Evolutionary conservation across 202 grass and related monocot genomes (phyloP).

Genomic region (Saccharum hybrid): DNA sequence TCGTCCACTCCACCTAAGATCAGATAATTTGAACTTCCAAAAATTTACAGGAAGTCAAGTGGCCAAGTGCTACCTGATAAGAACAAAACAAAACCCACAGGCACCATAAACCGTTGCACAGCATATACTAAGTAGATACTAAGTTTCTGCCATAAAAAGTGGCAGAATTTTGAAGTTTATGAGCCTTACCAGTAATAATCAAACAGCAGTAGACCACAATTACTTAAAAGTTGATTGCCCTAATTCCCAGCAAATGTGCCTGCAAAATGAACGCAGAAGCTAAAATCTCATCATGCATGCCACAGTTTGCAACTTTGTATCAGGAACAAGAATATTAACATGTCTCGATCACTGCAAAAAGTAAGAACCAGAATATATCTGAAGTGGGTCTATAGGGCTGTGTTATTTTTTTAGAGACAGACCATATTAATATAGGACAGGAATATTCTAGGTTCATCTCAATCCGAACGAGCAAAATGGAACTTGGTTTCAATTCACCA

Average conservation of each 20-base stretch:
- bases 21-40: neutral
- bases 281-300: conserved; percentile 8
- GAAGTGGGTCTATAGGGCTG: conserved; percentile 19
- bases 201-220: conserved; percentile 12
- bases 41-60: neutral
- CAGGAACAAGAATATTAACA: conserved; percentile 43
- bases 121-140: neutral
- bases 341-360: conserved; percentile 37
- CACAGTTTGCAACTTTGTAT: conserved; percentile 19
- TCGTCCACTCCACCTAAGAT: neutral
- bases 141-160: conserved; percentile 12
- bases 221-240: conserved; percentile 11
- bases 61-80: neutral
- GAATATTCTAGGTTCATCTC: conserved; percentile 33
- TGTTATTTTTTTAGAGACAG: conserved; percentile 21
- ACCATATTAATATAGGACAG: neutral
- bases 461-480: conserved; percentile 33
- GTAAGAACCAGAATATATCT: conserved; percentile 37
- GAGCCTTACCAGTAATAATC: conserved; percentile 35
- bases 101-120: neutral
- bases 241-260: conserved; percentile 27
- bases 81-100: neutral
- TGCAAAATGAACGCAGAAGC: conserved; percentile 29
- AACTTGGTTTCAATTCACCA: conserved; percentile 24
- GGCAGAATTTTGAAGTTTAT: conserved; percentile 27